Base-by-base conservation (phyloP, 768 basidiomycete genomes). In the Butyriboletus loyo region DNA sequence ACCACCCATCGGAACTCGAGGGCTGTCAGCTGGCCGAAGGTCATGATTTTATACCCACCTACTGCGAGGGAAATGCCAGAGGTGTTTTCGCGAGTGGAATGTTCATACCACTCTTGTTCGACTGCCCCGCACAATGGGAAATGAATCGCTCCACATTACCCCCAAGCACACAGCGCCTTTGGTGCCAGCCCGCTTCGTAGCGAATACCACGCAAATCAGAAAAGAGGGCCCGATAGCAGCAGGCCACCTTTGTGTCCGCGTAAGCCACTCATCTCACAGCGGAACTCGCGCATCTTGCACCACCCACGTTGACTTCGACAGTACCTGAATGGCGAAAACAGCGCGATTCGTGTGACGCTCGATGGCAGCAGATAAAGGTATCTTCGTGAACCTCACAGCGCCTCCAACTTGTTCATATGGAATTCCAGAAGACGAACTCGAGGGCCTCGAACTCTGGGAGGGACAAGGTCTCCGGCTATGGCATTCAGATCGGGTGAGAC, bases 401-500 rank as follows among this genome's bases (percentile, higher is more conserved):
- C 4, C 34, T 25, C 3, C 38, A n/a, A 22, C 22, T 19, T 10
- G 8, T 1, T 10, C 7, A 28, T 21, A 59, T 63, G 61, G 46
- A 52, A 5, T 46, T 61, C 39, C 52, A 49, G 40, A 63, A 64
- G 50, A 55, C 59, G 28, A 57, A 39, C 46, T 57, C 57, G 47
- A 56, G 36, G 43, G 52, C 52, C 8, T 65, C 63, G 13, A 31
- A 25, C 27, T 36, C 63, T 1, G 61, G 48, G 21, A 42, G 31
- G 25, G 50, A 66, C 31, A 54, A 14, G 14, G 39, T 50, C 22
- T 43, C 66, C 7, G 60, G 55, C 4, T 64, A 62, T 60, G 66
- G 64, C 7, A 66, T 68, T 55, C 68, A 70, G 54, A 68, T 70
- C 14, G 52, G 64, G 59, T 61, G 28, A 35, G 56, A 2, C 11